These are phyloP conservation scores for Noccaea caerulescens DNA, from an alignment of 345 rosid species.

Conservation along the genomic window DNA sequence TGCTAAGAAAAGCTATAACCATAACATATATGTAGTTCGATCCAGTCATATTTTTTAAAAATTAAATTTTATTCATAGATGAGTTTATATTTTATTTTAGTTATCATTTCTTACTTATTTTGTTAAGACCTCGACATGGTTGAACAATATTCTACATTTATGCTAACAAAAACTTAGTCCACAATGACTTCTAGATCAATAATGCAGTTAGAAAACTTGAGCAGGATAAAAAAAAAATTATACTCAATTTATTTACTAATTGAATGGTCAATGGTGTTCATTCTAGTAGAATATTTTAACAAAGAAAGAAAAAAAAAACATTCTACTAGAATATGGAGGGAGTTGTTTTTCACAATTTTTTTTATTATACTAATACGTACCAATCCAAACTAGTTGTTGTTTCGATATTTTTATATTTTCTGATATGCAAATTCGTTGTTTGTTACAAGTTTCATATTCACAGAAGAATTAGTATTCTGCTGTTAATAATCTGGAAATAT, in stretches of 20 bases:
- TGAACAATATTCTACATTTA: no score
- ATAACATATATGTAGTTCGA: no score
- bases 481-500: neutral
- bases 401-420: neutral
- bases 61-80: no score
- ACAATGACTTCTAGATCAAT: no score
- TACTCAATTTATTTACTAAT: neutral
- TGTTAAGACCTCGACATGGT: neutral
- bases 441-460: constrained; percentile 24
- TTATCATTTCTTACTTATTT: neutral
- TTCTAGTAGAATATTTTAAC: no score
- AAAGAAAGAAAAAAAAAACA: no score
- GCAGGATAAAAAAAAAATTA: neutral
- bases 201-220: neutral
- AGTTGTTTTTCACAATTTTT: neutral
- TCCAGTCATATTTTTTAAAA: no score
- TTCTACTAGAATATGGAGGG: neutral
- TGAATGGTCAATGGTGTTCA: neutral
- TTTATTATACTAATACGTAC: neutral
- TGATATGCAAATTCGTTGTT: neutral
- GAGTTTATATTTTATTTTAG: neutral
- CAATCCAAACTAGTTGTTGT: neutral
- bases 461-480: neutral
- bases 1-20: neutral
- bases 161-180: no score